Base-by-base conservation (phyloP, 1,284 basidiomycete genomes). In the Melampsora larici-populina region DNA sequence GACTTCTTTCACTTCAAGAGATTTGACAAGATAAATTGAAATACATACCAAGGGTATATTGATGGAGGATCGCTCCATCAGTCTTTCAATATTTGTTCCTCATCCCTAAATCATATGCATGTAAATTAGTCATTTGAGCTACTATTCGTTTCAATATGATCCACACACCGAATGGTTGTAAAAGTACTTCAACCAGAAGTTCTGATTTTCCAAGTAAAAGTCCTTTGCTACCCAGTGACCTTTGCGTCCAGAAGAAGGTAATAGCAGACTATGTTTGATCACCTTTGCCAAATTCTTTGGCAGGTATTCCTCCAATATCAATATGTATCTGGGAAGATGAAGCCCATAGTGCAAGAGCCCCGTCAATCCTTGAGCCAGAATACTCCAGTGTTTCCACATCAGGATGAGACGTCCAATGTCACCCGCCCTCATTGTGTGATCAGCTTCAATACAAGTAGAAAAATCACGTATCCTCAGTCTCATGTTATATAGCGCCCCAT, bases 131-230 rank as follows among this genome's bases (percentile, higher is more conserved):
- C 3, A 36, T 36, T 36, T 36, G 9, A 36, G 36, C 9, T 9
- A 36, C 36, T 36, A 3, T 9, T 36, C 9, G n/a, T 36, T 36
- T 3, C 9, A 36, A 36, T 3, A 36, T 36, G 36, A 36, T 36
- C 3, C 9, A 36, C 36, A 9, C 5, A 36, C 49, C 21, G 46
- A 31, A 4, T 55, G n/a, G 48, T 70, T 64, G 33, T 64, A 51
- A 70, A 63, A 63, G 46, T 55, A 70, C 11, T 65, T 63, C 29
- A 63, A 36, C 60, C 60, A 63, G 36, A 31, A 63, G 36, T 63
- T 63, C 9, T 63, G 60, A 40, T n/a, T 40, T 65, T 65, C 63
- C 9, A 65, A 24, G 24, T n/a, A 65, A 40, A 65, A 65, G 63
- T 65, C 63, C 24, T 65, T 65, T 2, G 66, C 4, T 7, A 68